Percentiles rank a stretch among this genome's conserved stretches.
Conservation (phyloP, 306 rosid genomes). For the Aeschynomene evenia region DNA sequence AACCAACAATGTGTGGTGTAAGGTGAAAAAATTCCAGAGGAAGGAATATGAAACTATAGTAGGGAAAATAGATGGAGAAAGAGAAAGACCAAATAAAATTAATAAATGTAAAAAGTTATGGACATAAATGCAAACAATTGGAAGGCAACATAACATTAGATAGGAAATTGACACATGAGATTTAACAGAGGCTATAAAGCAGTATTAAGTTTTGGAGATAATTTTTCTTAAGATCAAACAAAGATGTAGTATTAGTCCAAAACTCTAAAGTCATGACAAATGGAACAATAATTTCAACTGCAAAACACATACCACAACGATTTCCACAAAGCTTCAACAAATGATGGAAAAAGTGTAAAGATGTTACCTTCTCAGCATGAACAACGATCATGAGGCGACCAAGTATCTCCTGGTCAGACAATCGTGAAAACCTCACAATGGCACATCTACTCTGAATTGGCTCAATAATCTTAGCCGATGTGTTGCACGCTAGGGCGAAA, state of each 20-base stretch:
- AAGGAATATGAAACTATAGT: not conserved
- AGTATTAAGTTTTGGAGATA: not conserved
- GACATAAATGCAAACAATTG: slow-evolving; percentile 1
- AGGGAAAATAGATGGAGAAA: not conserved
- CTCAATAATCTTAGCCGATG: slow-evolving; percentile 87
- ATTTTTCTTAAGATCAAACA: not conserved
- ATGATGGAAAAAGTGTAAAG: not conserved
- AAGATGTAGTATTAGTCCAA: not conserved
- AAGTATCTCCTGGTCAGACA: slow-evolving; percentile 88
- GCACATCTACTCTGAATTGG: slow-evolving; percentile 99
- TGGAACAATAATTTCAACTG: slow-evolving; percentile 10
- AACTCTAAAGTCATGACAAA: not conserved
- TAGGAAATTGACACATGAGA: slow-evolving; percentile 2
- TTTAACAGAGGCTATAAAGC: not conserved
- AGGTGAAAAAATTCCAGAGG: not conserved
- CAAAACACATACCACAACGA: too few relatives aligned
- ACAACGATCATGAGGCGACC: slow-evolving; percentile 86
- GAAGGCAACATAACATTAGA: not conserved
- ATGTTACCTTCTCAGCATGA: slow-evolving; percentile 76
- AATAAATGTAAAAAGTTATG: not conserved
- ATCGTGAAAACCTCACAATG: slow-evolving; percentile 79
- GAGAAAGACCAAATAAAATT: not conserved
- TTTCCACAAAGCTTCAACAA: too few relatives aligned
- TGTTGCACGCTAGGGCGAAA: slow-evolving; percentile 94
- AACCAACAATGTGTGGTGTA: not conserved